These are phyloP conservation scores for Globisporangium ultimum DNA, from an alignment of 352 stramenopile genomes.

Conservation along the genomic window DNA sequence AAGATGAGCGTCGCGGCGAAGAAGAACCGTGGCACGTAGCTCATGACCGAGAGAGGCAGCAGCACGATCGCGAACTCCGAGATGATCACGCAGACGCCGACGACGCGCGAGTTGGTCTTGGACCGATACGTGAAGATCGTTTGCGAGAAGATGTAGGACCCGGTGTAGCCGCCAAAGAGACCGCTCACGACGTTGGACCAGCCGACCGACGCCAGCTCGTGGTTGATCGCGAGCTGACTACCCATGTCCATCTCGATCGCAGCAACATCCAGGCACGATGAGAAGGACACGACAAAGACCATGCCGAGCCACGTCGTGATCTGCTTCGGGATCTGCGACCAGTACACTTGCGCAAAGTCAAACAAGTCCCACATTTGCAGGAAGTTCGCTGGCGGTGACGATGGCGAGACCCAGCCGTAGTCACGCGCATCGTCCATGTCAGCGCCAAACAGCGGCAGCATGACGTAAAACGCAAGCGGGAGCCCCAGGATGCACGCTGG, in stretches of 20 bases:
- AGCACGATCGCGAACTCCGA: conserved; percentile 88
- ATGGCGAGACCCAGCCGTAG: conserved; percentile 88
- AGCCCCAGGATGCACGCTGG: conserved; percentile 85
- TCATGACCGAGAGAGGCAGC: conserved; percentile 92
- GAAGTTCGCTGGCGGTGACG: conserved; percentile 55
- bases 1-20: conserved; percentile 97
- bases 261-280: conserved; percentile 95
- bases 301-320: conserved; percentile 92
- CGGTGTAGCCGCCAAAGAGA: conserved; percentile 95
- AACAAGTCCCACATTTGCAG: conserved; percentile 86
- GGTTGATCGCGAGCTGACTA: conserved; percentile 92
- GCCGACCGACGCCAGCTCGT: conserved; percentile 92
- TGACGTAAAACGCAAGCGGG: conserved; percentile 89
- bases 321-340: conserved; percentile 86
- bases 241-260: conserved; percentile 98
- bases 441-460: conserved; percentile 69
- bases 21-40: conserved; percentile 95
- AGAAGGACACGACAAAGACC: conserved; percentile 97
- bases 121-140: conserved; percentile 97
- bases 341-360: conserved; percentile 90
- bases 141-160: conserved; percentile 99
- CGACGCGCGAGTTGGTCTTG: conserved; percentile 86
- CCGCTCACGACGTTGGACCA: conserved; percentile 96
- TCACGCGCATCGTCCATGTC: conserved; percentile 90
- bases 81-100: conserved; percentile 89